Conservation (phyloP, 495 filamentous ascomycete genomes). For the Aspergillus mulundensis region DNA sequence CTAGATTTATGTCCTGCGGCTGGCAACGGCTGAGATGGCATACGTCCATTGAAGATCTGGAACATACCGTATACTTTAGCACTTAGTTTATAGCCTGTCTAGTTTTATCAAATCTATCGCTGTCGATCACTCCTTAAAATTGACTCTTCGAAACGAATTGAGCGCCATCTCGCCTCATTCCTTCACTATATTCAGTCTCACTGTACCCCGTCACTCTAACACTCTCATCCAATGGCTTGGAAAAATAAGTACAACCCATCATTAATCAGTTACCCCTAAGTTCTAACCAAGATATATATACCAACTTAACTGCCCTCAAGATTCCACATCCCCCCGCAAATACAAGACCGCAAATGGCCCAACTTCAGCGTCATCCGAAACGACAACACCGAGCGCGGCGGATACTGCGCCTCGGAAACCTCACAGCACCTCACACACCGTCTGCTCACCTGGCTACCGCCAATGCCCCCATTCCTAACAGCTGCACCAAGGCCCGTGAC, state of each 20-base stretch:
- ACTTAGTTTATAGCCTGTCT: too few species aligned
- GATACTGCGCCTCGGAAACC: slow-evolving; percentile 33
- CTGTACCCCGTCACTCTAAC: too few species aligned
- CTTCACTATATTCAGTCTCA: too few species aligned
- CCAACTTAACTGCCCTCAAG: slow-evolving; percentile 33
- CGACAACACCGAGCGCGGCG: slow-evolving; percentile 33
- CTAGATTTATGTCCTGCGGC: slow-evolving; percentile 47
- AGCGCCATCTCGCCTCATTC: too few species aligned
- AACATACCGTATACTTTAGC: too few species aligned
- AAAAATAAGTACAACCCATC: too few species aligned
- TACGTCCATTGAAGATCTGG: slow-evolving; percentile 50
- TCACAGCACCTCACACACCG: slow-evolving; percentile 45
- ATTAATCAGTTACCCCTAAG: too few species aligned
- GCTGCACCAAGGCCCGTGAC: neutral
- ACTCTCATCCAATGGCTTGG: too few species aligned
- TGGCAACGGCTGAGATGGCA: slow-evolving; percentile 34
- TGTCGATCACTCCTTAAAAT: too few species aligned
- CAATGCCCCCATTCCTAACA: neutral
- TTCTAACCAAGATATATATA: too few species aligned
- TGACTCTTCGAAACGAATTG: too few species aligned
- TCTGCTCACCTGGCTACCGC: slow-evolving; percentile 11
- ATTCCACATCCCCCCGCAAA: slow-evolving; percentile 45
- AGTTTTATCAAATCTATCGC: too few species aligned
- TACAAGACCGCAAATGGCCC: slow-evolving; percentile 38
- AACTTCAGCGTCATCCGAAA: slow-evolving; percentile 40